A percentile compares a stretch with the other conserved stretches of the same genome.
Conservation (phyloP, 257 asterid genomes). For the Fraxinus pennsylvanica region DNA sequence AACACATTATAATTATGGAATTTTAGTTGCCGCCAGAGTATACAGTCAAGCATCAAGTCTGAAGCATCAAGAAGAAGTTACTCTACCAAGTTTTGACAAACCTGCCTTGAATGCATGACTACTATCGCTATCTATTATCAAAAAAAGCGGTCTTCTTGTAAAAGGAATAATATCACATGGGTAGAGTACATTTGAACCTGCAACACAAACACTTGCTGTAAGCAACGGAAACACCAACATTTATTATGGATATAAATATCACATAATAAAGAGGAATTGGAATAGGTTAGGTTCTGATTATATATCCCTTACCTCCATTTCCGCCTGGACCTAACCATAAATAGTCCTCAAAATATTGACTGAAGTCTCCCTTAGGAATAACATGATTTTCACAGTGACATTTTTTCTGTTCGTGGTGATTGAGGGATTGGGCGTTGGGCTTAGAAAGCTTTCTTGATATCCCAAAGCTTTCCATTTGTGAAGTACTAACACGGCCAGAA, state of each 20-base stretch:
- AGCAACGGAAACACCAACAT: constrained; percentile 20
- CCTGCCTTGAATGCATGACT: constrained; percentile 99
- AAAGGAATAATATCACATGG: constrained; percentile 94
- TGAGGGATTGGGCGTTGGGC: constrained; percentile 40
- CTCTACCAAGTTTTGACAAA: constrained; percentile 74
- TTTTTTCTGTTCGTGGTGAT: constrained; percentile 48
- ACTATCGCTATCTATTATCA: constrained; percentile 86
- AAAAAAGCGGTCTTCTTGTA: constrained; percentile 90
- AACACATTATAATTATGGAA: constrained; percentile 11
- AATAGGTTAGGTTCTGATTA: constrained; percentile 25
- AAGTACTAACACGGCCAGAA: constrained; percentile 43
- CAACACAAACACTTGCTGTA: constrained; percentile 27
- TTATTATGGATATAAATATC: constrained; percentile 23
- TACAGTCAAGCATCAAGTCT: constrained; percentile 21
- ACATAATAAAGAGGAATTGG: constrained; percentile 16
- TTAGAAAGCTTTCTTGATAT: constrained; percentile 50
- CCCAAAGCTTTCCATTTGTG: constrained; percentile 51
- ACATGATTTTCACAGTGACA: constrained; percentile 49
- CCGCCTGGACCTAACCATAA: constrained; percentile 77
- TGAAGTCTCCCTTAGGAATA: constrained; percentile 42
- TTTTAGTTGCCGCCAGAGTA: constrained; percentile 22
- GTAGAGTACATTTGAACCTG: constrained; percentile 80
- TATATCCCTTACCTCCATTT: constrained; percentile 60
- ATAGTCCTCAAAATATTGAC: constrained; percentile 57
- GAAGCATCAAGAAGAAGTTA: constrained; percentile 25